These are phyloP conservation scores for Kockiozyma suomiensis DNA, from an alignment of 805 yeast species.

Conservation along the genomic window DNA sequence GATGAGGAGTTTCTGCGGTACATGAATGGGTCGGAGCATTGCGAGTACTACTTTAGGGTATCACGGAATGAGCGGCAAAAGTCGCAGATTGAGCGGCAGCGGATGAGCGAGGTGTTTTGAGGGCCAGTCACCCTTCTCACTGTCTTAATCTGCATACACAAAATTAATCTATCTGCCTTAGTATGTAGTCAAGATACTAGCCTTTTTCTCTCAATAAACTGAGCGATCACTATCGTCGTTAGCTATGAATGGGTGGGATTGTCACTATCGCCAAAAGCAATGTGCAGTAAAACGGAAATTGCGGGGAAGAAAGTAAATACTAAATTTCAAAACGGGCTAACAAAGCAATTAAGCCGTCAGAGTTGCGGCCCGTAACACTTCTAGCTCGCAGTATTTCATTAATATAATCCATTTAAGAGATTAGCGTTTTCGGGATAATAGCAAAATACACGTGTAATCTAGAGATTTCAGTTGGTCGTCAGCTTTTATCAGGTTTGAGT, in stretches of 20 bases:
- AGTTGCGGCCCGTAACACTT: background rate
- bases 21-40: slow-evolving; percentile 81
- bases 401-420: too few relatives aligned
- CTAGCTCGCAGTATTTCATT: too few relatives aligned
- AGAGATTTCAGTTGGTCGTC: too few relatives aligned
- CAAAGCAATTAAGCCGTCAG: background rate
- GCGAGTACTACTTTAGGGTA: slow-evolving; percentile 84
- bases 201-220: too few relatives aligned
- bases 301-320: background rate
- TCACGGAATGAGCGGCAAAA: slow-evolving; percentile 79
- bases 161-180: too few relatives aligned
- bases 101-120: slow-evolving; percentile 26
- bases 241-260: background rate
- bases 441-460: too few relatives aligned
- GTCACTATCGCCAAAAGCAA: background rate
- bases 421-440: too few relatives aligned
- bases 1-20: slow-evolving; percentile 86
- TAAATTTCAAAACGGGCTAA: background rate
- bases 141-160: too few relatives aligned
- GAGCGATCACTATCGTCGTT: background rate
- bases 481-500: too few relatives aligned
- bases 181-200: too few relatives aligned
- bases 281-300: background rate
- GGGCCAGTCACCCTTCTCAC: too few relatives aligned
- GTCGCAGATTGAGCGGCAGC: slow-evolving; percentile 65